Evolutionary conservation across 768 basidiomycete species (phyloP), one percentile per base, ranked within the genome.

Genomic region (Tephrocybe sp.): DNA sequence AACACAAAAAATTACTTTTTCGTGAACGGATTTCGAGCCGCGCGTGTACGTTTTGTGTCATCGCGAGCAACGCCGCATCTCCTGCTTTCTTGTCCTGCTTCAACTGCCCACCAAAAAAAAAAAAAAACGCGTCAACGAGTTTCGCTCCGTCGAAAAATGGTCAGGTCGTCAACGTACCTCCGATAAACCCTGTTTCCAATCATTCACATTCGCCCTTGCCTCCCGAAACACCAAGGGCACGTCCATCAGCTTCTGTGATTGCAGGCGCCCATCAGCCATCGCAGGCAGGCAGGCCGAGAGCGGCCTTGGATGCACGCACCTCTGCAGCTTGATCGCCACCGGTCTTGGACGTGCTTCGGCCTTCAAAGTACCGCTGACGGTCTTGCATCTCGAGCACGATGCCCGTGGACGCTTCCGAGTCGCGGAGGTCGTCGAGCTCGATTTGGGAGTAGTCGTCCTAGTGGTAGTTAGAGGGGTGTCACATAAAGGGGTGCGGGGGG

Each of bases 341-440:
- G 12, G 58, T 55, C 40, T 64, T 66, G 8, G 72, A 63, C 62
- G 78, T 73, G 39, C 82, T 73, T 4, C 51, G 51, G 2, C 84
- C 88, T 62, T 93, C 90, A 53, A 91, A 94, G 63, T 90, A 91
- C 10, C 86, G 79, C 58, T 90, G 84, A 48, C 85, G 80, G 59
- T 90, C 90, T 68, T 88, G 85, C 85, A 97, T 93, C 54, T 97
- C 86, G 32, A 98, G 75, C 2, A 85, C 64, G 25, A 97, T 88
- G 2, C 90, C 90, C 18, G 71, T 62, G 0, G 87, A 79, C 0
- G 76, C 62, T 50, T 87, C 81, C 1, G 80, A 76, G 41, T 86
- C 87, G 58, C 85, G 85, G 23, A 98, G 74, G 62, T 98, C 96
- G 47, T 91, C 88, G 2, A 95, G 73, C 51, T 93, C 90, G 47